Evolutionary conservation across 1,139 yeast genomes (phyloP), one percentile per base, ranked within the genome.

Genomic region (Yamadazyma friedrichii): DNA sequence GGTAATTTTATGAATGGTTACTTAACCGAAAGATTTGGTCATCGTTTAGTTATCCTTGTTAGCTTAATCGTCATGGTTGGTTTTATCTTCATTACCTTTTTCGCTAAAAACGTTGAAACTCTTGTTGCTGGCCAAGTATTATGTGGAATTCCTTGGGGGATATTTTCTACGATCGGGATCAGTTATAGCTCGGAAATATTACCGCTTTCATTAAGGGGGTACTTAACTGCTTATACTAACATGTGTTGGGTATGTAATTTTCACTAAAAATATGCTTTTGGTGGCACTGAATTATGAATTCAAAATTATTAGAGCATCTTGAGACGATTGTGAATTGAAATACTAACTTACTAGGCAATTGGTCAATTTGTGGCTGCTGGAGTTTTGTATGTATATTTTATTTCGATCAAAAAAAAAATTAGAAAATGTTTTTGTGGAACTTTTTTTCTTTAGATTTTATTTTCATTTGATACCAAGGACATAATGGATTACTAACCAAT

Each of bases 141-240:
- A 22, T 50, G 53, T 46, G 61, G 61, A 13, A 29, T 57, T 22
- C 54, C 58, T 2, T 55, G 59, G 58, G 61, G 60, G 32, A 43
- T 53, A 3, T 54, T 56, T 30, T 51, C 57, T 3, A 51, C 55
- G 24, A 52, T 57, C 44, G 59, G 59, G 9, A 52, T 55, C 9
- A 46, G 53, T 2, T 57, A 56, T 39, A 43, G 55, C 11, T 54
- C 59, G 5, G 61, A 57, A 46, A 46, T 54, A 1, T 42, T 48
- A n/a, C 60, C 59, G 2, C 38, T 47, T 33, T 42, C 45, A 6
- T 45, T 56, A 27, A 45, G 61, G 42, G 59, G 59, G 6, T 53
- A 54, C 36, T 61, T 77, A 31, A 48, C 61, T n/a, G 53, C 62
- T 15, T 55, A 53, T 39, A 54, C 56, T 24, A 59, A 58, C 40